Evolutionary conservation across 768 basidiomycete genomes (phyloP).

Genomic region (button mushroom (Agaricus bisporus)): DNA sequence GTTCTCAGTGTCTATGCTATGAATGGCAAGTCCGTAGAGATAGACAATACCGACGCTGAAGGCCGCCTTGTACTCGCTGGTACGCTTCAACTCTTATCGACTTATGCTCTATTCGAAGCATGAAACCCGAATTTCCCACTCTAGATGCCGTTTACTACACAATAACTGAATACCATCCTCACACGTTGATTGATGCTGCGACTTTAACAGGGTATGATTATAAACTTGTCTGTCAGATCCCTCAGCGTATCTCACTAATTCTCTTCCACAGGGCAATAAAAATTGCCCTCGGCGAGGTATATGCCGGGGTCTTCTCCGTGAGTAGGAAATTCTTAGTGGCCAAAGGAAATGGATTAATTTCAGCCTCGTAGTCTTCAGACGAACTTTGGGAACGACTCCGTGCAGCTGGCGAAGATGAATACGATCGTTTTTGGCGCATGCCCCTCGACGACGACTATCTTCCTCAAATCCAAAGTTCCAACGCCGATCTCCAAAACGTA

Average conservation of each 20-base stretch:
- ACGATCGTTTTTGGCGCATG: constrained; percentile 88
- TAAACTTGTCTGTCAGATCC: background rate
- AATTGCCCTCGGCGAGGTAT: constrained; percentile 70
- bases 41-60: constrained; percentile 86
- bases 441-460: constrained; percentile 80
- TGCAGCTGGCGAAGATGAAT: constrained; percentile 63
- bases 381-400: constrained; percentile 66
- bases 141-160: constrained; percentile 82
- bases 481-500: constrained; percentile 81
- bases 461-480: constrained; percentile 68
- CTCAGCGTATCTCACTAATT: background rate
- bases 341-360: background rate
- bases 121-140: background rate
- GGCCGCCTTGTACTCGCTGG: constrained; percentile 73
- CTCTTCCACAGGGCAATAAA: constrained; percentile 51
- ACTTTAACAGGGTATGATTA: constrained; percentile 68
- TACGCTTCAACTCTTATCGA: constrained; percentile 19
- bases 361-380: constrained; percentile 51
- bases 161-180: constrained; percentile 69
- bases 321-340: constrained; percentile 12
- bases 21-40: constrained; percentile 83
- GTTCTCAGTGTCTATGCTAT: constrained; percentile 65
- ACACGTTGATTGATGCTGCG: constrained; percentile 82
- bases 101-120: background rate
- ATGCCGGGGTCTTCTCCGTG: constrained; percentile 75